These are phyloP conservation scores for Amorphotheca resinae DNA, from an alignment of 495 filamentous ascomycete species.

Conservation along the genomic window DNA sequence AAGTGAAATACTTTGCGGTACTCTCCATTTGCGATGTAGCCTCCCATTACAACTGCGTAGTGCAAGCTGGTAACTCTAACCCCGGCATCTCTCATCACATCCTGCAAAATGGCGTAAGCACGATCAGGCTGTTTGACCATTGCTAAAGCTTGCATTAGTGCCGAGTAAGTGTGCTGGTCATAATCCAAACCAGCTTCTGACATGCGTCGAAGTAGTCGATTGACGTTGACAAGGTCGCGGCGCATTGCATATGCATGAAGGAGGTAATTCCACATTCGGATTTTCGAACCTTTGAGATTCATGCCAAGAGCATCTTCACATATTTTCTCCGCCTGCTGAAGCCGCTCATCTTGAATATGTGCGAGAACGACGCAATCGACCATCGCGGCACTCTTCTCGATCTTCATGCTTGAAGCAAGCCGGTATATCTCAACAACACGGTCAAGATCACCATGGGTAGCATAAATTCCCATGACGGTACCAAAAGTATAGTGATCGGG, in stretches of 20 bases:
- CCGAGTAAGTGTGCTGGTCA: slow-evolving; percentile 59
- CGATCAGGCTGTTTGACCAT: slow-evolving; percentile 46
- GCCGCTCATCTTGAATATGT: slow-evolving; percentile 49
- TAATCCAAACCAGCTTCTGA: slow-evolving; percentile 39
- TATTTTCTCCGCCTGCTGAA: slow-evolving; percentile 48
- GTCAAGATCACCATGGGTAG: slow-evolving; percentile 62
- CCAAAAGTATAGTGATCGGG: slow-evolving; percentile 53
- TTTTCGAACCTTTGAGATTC: slow-evolving; percentile 30
- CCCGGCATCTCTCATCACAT: slow-evolving; percentile 42
- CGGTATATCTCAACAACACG: slow-evolving; percentile 49
- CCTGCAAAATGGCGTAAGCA: slow-evolving; percentile 52
- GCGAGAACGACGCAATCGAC: slow-evolving; percentile 52
- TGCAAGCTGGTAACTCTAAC: slow-evolving; percentile 54
- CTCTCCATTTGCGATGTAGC: slow-evolving; percentile 40
- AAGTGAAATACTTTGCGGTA: slow-evolving; percentile 39
- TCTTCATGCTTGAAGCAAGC: slow-evolving; percentile 31
- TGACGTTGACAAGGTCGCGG: slow-evolving; percentile 47
- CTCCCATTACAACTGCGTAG: slow-evolving; percentile 63
- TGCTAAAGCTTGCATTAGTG: slow-evolving; percentile 58
- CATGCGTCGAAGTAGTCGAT: slow-evolving; percentile 53
- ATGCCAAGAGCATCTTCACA: slow-evolving; percentile 29
- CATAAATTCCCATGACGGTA: slow-evolving; percentile 58
- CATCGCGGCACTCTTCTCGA: slow-evolving; percentile 37
- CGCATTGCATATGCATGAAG: slow-evolving; percentile 53
- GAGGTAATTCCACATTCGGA: slow-evolving; percentile 68